Conservation (phyloP, 179 eudicot genomes). For the Nepenthes alata region DNA sequence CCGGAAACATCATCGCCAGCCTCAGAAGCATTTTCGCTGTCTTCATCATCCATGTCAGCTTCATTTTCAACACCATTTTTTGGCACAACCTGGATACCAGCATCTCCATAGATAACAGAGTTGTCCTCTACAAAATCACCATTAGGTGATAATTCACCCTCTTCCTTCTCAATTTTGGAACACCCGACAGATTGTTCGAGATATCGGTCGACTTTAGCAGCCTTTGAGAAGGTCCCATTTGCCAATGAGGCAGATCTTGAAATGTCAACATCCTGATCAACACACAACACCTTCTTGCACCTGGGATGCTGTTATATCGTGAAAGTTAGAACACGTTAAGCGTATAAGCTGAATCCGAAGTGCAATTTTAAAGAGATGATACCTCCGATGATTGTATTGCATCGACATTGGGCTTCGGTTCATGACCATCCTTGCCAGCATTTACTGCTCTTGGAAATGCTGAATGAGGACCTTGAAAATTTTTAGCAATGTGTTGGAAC, state of each 20-base stretch:
- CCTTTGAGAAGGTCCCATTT: constrained; percentile 30
- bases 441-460: constrained; percentile 16
- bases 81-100: constrained; percentile 20
- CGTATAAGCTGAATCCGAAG: neutral
- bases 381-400: constrained; percentile 15
- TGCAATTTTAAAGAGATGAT: constrained; percentile 6
- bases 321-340: neutral
- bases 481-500: constrained; percentile 1
- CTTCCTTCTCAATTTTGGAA: constrained; percentile 63
- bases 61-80: constrained; percentile 39
- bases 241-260: constrained; percentile 22
- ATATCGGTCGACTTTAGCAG: constrained; percentile 19
- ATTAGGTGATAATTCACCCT: constrained; percentile 80
- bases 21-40: constrained; percentile 64
- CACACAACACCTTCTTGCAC: constrained; percentile 1
- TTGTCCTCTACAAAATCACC: constrained; percentile 62
- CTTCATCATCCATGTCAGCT: constrained; percentile 69
- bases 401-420: constrained; percentile 23
- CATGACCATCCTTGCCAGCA: constrained; percentile 26
- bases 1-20: constrained; percentile 56
- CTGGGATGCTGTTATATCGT: too few species aligned
- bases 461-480: constrained; percentile 28
- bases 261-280: constrained; percentile 36
- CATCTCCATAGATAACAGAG: constrained; percentile 29
- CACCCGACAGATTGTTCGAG: constrained; percentile 33